Evolutionary conservation across 345 rosid species (phyloP), one percentile per base, ranked within the genome.

Genomic region (Acer saccharum): DNA sequence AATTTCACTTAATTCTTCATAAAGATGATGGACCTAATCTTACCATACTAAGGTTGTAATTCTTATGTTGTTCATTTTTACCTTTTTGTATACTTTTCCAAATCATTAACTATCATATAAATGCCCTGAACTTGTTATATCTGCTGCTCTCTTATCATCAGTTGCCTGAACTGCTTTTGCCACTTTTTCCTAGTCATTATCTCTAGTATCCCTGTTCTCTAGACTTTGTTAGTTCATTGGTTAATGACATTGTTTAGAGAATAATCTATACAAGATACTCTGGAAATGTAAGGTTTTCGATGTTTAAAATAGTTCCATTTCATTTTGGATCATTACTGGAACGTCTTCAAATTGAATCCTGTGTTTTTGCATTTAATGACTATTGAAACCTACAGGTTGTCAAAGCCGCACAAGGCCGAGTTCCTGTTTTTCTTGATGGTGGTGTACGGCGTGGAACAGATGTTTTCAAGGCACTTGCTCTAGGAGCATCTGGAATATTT

Each of bases 391-490:
- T 41, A 32, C 80, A 95, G 99, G 94, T 94, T 41, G 97, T 92
- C 32, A 92, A 94, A 85, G 98, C 97, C 71, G 90, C 87, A 64
- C 89, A 91, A 80, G 97, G 97, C 78, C 86, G 86, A 61, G 77
- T 96, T 80, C 99, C 97, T 16, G 97, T 96, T 48, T 94, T 96
- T 72, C 95, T 96, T 3, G 98, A 96, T 67, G 98, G 99, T 20
- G 99, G 99, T 39, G 90, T 96, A 75, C 93, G 98, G 6, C 98
- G 97, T 68, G 99, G 99, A 81, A 96, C 99, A 0, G 98, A 96
- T 86, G 98, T 96, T 54, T 96, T 96, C 83, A 96, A 96, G 88
- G 98, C 99, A 25, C 78, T 96, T 81, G 99, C 99, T 76, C 85
- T 96, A 10, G 99, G 99, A 57, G 98, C 99, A 66, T 87, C 97